These are phyloP conservation scores for Helotiales sp. DNA, from an alignment of 2,329 filamentous ascomycete species.

Conservation along the genomic window DNA sequence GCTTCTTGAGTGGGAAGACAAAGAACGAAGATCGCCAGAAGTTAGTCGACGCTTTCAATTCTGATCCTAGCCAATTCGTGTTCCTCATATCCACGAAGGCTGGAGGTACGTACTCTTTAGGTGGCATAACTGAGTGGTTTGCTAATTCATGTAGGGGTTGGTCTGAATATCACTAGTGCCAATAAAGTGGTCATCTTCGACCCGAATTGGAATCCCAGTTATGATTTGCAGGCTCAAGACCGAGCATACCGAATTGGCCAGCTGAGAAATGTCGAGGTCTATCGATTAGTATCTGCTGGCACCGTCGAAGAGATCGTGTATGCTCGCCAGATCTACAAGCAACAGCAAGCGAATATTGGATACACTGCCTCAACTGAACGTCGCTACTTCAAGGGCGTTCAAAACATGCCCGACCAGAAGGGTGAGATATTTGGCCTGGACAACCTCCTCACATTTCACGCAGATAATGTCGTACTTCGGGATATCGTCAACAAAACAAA, in stretches of 20 bases:
- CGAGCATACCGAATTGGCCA: conserved; percentile 96
- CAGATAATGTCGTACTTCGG: conserved; percentile 79
- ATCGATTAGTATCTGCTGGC: conserved; percentile 85
- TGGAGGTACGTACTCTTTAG: conserved; percentile 55
- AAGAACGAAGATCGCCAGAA: conserved; percentile 81
- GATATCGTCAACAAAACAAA: conserved; percentile 99
- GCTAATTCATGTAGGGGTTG: conserved; percentile 60
- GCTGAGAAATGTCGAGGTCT: conserved; percentile 90
- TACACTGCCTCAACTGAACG: conserved; percentile 92
- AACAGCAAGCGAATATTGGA: conserved; percentile 97
- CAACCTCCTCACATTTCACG: conserved; percentile 85
- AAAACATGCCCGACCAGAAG: conserved; percentile 79
- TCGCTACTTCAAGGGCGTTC: conserved; percentile 93
- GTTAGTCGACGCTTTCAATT: conserved; percentile 89
- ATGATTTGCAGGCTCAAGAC: conserved; percentile 95
- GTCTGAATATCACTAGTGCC: conserved; percentile 93
- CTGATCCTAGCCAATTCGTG: conserved; percentile 84
- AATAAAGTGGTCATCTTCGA: conserved; percentile 98
- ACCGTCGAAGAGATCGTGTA: conserved; percentile 98
- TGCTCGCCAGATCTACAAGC: conserved; percentile 96
- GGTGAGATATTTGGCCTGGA: conserved; percentile 92
- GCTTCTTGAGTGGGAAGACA: conserved; percentile 87
- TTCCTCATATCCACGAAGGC: conserved; percentile 95
- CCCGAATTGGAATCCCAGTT: conserved; percentile 96
- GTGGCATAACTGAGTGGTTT: neutral